Percentiles rank a stretch among this genome's conserved stretches.
Evolutionary conservation across 345 rosid species (phyloP).

Genomic region (Populus davidiana): DNA sequence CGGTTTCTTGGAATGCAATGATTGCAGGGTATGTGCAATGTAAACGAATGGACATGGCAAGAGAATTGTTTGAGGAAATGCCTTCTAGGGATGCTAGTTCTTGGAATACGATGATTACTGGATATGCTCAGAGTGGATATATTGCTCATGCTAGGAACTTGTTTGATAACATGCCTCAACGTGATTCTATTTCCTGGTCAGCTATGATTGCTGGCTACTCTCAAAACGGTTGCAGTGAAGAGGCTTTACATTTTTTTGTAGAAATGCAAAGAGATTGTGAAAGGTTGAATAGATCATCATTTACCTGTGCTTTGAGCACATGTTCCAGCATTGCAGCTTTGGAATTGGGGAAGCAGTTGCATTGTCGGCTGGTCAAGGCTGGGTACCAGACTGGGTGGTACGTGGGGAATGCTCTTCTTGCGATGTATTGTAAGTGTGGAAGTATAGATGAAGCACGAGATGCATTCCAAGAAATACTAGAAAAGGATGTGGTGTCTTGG

Average conservation of each 20-base stretch:
- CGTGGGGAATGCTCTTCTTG: slow-evolving; percentile 68
- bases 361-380: slow-evolving; percentile 57
- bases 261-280: slow-evolving; percentile 66
- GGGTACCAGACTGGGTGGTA: slow-evolving; percentile 58
- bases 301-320: slow-evolving; percentile 56
- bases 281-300: slow-evolving; percentile 55
- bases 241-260: slow-evolving; percentile 47
- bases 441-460: slow-evolving; percentile 59
- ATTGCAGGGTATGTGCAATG: slow-evolving; percentile 63
- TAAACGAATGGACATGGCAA: slow-evolving; percentile 52
- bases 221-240: slow-evolving; percentile 49
- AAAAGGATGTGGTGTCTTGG: slow-evolving; percentile 64
- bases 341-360: slow-evolving; percentile 68
- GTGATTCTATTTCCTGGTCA: slow-evolving; percentile 67
- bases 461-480: slow-evolving; percentile 52
- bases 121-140: slow-evolving; percentile 54
- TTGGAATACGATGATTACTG: slow-evolving; percentile 73
- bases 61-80: slow-evolving; percentile 58
- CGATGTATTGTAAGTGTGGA: slow-evolving; percentile 74
- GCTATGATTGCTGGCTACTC: slow-evolving; percentile 72
- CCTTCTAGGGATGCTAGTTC: slow-evolving; percentile 46
- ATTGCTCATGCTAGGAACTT: slow-evolving; percentile 40
- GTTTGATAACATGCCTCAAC: slow-evolving; percentile 54
- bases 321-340: slow-evolving; percentile 61
- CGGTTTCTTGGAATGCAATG: slow-evolving; percentile 71